A percentile compares a stretch with the other conserved stretches of the same genome.
These are phyloP conservation scores for Didymella segeticola DNA, from an alignment of 2,329 filamentous ascomycete species.

Conservation along the genomic window DNA sequence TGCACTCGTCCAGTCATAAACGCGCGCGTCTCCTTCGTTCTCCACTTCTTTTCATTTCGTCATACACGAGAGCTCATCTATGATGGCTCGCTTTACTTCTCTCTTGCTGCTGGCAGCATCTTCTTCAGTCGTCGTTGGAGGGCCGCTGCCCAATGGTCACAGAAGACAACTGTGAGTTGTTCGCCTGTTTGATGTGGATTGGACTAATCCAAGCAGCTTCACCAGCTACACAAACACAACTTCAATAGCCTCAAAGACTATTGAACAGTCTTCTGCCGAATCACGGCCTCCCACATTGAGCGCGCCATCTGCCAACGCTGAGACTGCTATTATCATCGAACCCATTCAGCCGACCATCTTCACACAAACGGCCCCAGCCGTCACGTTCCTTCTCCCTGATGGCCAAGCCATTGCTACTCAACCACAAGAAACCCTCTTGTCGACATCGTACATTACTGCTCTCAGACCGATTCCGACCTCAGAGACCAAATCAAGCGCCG, in stretches of 20 bases:
- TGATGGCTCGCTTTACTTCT: conserved; percentile 33
- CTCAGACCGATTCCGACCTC: conserved; percentile 25
- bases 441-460: conserved; percentile 39
- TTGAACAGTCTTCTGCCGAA: background rate
- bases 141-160: conserved; percentile 41
- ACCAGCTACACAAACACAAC: conserved; percentile 39
- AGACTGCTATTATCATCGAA: conserved; percentile 43
- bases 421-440: conserved; percentile 36
- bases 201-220: conserved; percentile 22
- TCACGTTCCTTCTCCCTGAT: conserved; percentile 43
- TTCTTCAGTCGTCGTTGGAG: conserved; percentile 36
- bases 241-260: conserved; percentile 10
- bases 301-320: conserved; percentile 30
- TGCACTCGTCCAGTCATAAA: conserved; percentile 28
- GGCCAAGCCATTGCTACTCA: conserved; percentile 43
- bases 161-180: conserved; percentile 38
- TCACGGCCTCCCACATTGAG: conserved; percentile 7
- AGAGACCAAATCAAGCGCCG: conserved; percentile 20
- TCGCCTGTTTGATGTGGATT: background rate
- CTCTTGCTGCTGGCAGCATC: conserved; percentile 50
- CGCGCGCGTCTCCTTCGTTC: conserved; percentile 26
- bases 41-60: conserved; percentile 28
- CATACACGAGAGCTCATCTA: conserved; percentile 23
- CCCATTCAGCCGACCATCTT: conserved; percentile 41
- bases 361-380: conserved; percentile 33